Evolutionary conservation across 2,329 filamentous ascomycete genomes (phyloP).

Genomic region (Talaromyces atroroseus): DNA sequence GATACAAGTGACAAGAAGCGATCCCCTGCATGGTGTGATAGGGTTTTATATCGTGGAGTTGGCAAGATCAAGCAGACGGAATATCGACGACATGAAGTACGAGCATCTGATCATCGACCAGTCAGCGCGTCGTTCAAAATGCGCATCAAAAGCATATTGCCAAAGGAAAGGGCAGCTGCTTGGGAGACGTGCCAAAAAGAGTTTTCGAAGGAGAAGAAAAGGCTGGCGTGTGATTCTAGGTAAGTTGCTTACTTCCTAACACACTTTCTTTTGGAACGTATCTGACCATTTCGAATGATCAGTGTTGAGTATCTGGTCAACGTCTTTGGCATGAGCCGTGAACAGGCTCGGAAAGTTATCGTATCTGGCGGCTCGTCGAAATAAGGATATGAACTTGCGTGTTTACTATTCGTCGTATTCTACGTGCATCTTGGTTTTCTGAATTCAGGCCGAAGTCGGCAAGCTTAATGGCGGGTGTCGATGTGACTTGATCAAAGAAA

Average conservation of each 20-base stretch:
- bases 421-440: background rate
- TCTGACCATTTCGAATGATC: slow-evolving; percentile 2
- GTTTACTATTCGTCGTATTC: background rate
- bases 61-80: slow-evolving; percentile 81
- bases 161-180: slow-evolving; percentile 57
- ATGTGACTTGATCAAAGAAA: background rate
- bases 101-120: slow-evolving; percentile 86
- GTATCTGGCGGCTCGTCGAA: slow-evolving; percentile 20
- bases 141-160: slow-evolving; percentile 74
- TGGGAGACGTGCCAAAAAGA: slow-evolving; percentile 70
- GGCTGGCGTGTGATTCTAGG: slow-evolving; percentile 69
- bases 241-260: slow-evolving; percentile 46
- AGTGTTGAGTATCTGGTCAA: slow-evolving; percentile 62
- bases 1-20: slow-evolving; percentile 93
- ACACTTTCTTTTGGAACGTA: background rate
- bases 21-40: slow-evolving; percentile 93
- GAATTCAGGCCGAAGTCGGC: background rate
- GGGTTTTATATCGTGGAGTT: slow-evolving; percentile 76
- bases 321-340: slow-evolving; percentile 52
- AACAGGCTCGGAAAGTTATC: slow-evolving; percentile 48
- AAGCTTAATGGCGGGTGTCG: background rate
- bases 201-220: slow-evolving; percentile 66
- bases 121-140: slow-evolving; percentile 82
- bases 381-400: background rate
- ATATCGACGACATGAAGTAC: slow-evolving; percentile 82